Conservation (phyloP, 2,329 filamentous ascomycete species). For the Clarireedia paspali region DNA sequence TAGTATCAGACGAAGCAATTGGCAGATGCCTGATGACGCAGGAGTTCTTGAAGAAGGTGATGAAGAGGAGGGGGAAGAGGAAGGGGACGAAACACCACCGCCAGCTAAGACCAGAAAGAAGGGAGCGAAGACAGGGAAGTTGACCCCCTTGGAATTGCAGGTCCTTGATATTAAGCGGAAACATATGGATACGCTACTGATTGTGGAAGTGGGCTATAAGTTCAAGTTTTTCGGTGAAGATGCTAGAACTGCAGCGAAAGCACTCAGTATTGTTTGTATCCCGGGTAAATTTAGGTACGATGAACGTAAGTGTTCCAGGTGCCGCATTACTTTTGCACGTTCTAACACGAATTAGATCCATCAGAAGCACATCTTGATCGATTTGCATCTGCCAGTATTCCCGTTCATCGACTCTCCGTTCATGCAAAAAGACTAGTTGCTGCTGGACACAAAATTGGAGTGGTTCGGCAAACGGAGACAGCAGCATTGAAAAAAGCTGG, state of each 20-base stretch:
- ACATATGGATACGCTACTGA: slow-evolving; percentile 80
- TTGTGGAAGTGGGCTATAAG: slow-evolving; percentile 96
- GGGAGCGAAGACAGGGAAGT: slow-evolving; percentile 61
- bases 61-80: slow-evolving; percentile 52
- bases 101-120: slow-evolving; percentile 57
- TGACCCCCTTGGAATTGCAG: slow-evolving; percentile 92
- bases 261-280: slow-evolving; percentile 91
- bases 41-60: slow-evolving; percentile 40
- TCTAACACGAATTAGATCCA: slow-evolving; percentile 44
- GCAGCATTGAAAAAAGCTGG: slow-evolving; percentile 92
- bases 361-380: slow-evolving; percentile 88
- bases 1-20: slow-evolving; percentile 58
- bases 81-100: slow-evolving; percentile 43
- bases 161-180: slow-evolving; percentile 90
- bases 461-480: slow-evolving; percentile 90
- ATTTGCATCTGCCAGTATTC: slow-evolving; percentile 94
- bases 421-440: slow-evolving; percentile 89
- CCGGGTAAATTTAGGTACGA: slow-evolving; percentile 93
- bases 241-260: slow-evolving; percentile 79
- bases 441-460: slow-evolving; percentile 91
- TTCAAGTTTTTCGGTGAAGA: slow-evolving; percentile 97
- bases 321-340: slow-evolving; percentile 7
- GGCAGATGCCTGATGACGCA: slow-evolving; percentile 44
- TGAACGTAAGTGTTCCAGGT: slow-evolving; percentile 51
- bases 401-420: slow-evolving; percentile 82